A percentile compares a stretch with the other conserved stretches of the same genome.
Conservation (phyloP, 805 yeast genomes). For the Crinitomyces ghanaensis region DNA sequence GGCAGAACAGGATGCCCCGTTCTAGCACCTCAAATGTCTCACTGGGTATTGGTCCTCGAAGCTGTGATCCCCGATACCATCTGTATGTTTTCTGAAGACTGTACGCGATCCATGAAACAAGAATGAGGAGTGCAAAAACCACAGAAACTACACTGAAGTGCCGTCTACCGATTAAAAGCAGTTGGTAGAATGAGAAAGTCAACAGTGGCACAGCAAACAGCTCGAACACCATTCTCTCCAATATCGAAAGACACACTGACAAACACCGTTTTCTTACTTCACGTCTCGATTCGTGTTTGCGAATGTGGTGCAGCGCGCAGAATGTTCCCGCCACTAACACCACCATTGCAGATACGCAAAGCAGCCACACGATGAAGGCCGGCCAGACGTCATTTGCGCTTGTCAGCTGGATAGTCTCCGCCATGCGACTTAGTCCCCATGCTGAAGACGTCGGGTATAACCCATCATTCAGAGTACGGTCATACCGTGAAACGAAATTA, state of each 20-base stretch:
- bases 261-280: conserved; percentile 16
- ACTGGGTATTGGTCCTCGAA: too few species aligned
- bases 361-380: conserved; percentile 23
- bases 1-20: too few species aligned
- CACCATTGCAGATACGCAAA: conserved; percentile 17
- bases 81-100: conserved; percentile 11
- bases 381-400: conserved; percentile 25
- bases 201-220: conserved; percentile 22
- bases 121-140: conserved; percentile 20
- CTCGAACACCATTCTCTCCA: conserved; percentile 21
- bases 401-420: conserved; percentile 16
- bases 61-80: too few species aligned
- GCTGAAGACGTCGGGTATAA: conserved; percentile 7
- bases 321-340: conserved; percentile 8
- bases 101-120: conserved; percentile 18
- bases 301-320: too few species aligned
- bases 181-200: conserved; percentile 21
- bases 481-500: conserved; percentile 11
- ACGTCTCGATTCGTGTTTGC: too few species aligned
- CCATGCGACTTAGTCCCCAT: conserved; percentile 18
- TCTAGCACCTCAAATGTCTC: too few species aligned
- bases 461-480: conserved; percentile 6
- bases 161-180: conserved; percentile 13
- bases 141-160: conserved; percentile 15
- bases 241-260: conserved; percentile 10